Conservation (phyloP, 2,329 filamentous ascomycete species). For the Diaporthe vexans region DNA sequence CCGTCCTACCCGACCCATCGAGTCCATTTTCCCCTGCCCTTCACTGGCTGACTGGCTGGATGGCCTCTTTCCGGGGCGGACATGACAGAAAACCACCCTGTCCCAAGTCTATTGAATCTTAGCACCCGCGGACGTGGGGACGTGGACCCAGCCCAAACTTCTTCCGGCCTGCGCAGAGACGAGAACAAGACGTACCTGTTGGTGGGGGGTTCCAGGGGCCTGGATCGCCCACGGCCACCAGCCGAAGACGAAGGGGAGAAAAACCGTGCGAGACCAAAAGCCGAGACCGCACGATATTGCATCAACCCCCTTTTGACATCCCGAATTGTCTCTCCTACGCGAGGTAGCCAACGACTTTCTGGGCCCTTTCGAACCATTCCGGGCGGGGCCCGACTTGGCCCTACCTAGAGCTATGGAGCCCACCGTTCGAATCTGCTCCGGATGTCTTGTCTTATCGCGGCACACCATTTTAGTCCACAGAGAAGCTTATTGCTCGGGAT, state of each 20-base stretch:
- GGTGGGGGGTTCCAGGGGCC: slow-evolving; percentile 2
- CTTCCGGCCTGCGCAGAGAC: slow-evolving; percentile 7
- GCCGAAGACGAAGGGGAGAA: background rate
- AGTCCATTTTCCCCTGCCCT: background rate
- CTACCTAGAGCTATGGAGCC: background rate
- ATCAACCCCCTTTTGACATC: slow-evolving; percentile 10
- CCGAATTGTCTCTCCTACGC: slow-evolving; percentile 2
- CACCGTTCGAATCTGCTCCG: background rate
- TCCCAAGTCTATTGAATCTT: slow-evolving; percentile 29
- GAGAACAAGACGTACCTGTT: background rate
- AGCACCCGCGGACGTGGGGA: slow-evolving; percentile 16
- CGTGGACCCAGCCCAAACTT: slow-evolving; percentile 1
- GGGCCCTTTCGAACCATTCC: background rate
- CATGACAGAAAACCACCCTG: background rate
- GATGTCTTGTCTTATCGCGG: slow-evolving; percentile 13
- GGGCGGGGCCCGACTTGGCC: slow-evolving; percentile 11
- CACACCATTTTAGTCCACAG: slow-evolving; percentile 22
- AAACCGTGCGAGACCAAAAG: background rate
- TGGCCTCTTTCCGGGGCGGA: background rate
- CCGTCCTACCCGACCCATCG: slow-evolving; percentile 21
- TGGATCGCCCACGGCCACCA: slow-evolving; percentile 12
- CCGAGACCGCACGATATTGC: slow-evolving; percentile 20
- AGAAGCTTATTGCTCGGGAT: slow-evolving; percentile 35
- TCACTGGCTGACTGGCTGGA: background rate
- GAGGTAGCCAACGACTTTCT: slow-evolving; percentile 3